Percentiles rank a stretch among this genome's conserved stretches.
phyloP scores from a whole-genome alignment of 1,284 basidiomycete species.

The Sporisorium graminicola region DNA sequence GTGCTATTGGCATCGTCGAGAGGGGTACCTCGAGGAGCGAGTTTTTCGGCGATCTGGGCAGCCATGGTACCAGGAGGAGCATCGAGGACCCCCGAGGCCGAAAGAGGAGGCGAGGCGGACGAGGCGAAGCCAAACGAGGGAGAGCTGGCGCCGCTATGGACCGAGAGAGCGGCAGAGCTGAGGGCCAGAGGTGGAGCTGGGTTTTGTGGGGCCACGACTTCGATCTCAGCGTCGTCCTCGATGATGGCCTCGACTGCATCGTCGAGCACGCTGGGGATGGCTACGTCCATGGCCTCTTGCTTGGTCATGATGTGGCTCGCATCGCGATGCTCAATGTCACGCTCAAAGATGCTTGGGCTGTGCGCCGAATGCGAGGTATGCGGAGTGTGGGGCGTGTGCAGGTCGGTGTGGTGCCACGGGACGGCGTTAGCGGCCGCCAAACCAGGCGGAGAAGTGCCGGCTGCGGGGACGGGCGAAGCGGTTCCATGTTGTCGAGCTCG shows the following conservation, averaged over 20 bases:
- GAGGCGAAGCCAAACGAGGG: constrained; percentile 35
- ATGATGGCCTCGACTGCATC: constrained; percentile 67
- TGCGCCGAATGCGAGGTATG: constrained; percentile 28
- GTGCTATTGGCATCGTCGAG: constrained; percentile 10
- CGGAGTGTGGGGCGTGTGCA: constrained; percentile 19
- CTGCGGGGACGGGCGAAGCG: constrained; percentile 22
- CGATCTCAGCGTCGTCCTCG: constrained; percentile 59
- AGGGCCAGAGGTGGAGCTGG: constrained; percentile 53
- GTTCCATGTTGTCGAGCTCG: constrained; percentile 33
- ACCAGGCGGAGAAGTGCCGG: constrained; percentile 31
- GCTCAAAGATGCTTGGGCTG: constrained; percentile 64
- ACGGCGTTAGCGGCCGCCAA: constrained; percentile 1
- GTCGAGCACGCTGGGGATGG: constrained; percentile 65
- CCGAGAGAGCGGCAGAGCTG: constrained; percentile 54
- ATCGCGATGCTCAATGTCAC: constrained; percentile 65
- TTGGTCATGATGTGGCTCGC: constrained; percentile 60
- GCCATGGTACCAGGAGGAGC: constrained; percentile 61
- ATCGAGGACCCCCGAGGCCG: constrained; percentile 44
- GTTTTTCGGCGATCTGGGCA: constrained; percentile 60
- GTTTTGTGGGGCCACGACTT: constrained; percentile 63
- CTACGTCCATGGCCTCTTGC: constrained; percentile 65
- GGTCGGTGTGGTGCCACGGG: constrained; percentile 16
- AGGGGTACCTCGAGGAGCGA: constrained; percentile 23
- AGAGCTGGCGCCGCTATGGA: constrained; percentile 50
- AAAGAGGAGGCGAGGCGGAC: constrained; percentile 54